Evolutionary conservation across 768 basidiomycete species (phyloP), one percentile per base, ranked within the genome.

Genomic region (Boletus tylopilopsis): DNA sequence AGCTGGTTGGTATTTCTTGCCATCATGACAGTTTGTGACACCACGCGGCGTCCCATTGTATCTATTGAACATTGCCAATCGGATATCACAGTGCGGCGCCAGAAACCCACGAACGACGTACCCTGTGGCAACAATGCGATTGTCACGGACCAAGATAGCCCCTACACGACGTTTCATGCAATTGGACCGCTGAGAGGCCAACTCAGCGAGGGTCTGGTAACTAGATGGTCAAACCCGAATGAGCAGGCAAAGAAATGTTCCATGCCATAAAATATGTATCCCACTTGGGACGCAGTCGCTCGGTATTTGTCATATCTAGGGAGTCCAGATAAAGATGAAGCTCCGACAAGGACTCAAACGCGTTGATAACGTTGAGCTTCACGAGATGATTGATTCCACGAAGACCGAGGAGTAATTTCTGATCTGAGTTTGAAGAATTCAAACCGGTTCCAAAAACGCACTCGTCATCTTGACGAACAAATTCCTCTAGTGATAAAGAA

Each of bases 161-260:
- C 96, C 96, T 0, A 99, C 96, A 3, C 96, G 80, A 8, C 94
- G 80, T 66, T 97, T 96, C 94, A 97, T 96, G 65, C 94, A 96
- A 63, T 96, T 96, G 5, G 92, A 94, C 29, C 92, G 76, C 51
- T 80, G 83, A 13, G 94, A 91, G 15, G 94, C 94, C 32, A 97
- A 77, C 16, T 87, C 86, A 13, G 95, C 94, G 27, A 97, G 75
- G 4, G 87, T 93, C 90, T 93, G 58, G 23, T 34, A 47, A 44
- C 30, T 16, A 8, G n/a, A 10, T 6, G 22, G 51, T 62, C 35
- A 58, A 39, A 36, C 49, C 45, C 40, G 18, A 35, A 18, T 2
- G 18, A 47, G 5, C 38, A 18, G 6, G 9, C 21, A 16, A 9
- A 38, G 23, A 40, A 51, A 42, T 29, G 37, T 38, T 22, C 48